Evolutionary conservation across 2,329 filamentous ascomycete genomes (phyloP).

Genomic region (Scedosporium aurantiacum): DNA sequence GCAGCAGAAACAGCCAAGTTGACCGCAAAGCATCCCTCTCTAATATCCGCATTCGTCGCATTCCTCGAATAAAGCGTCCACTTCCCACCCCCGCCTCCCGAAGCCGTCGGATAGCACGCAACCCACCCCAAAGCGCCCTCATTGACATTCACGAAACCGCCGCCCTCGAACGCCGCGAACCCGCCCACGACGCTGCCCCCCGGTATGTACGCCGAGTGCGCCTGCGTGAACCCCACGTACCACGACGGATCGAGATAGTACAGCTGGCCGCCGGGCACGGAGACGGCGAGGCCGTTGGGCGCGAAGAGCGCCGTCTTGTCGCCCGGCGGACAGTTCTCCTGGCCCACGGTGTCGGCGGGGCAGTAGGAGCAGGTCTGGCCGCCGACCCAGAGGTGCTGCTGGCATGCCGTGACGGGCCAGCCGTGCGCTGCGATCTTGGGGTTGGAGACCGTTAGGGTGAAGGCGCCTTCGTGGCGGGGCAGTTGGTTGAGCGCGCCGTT

Average conservation of each 20-base stretch:
- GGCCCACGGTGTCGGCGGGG: neutral
- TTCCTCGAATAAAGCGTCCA: conserved; percentile 6
- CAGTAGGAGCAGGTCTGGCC: conserved; percentile 16
- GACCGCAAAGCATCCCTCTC: conserved; percentile 5
- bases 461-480: conserved; percentile 8
- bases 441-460: conserved; percentile 20
- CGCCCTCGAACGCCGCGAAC: conserved; percentile 18
- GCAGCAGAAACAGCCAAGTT: conserved; percentile 5
- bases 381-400: conserved; percentile 14
- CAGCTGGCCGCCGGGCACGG: conserved; percentile 22
- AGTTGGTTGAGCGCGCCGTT: conserved; percentile 2
- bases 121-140: conserved; percentile 19
- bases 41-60: conserved; percentile 2
- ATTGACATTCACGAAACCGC: conserved; percentile 22
- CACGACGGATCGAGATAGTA: conserved; percentile 18
- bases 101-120: conserved; percentile 3
- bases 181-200: conserved; percentile 15
- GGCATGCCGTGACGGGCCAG: conserved; percentile 17
- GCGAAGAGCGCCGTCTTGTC: conserved; percentile 16
- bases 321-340: conserved; percentile 17
- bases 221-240: conserved; percentile 21
- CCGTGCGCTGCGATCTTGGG: conserved; percentile 16
- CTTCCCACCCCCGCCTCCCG: neutral
- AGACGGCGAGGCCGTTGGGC: conserved; percentile 16
- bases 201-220: conserved; percentile 21